Conservation (phyloP, 2,329 filamentous ascomycete species). For the Cladosporium sp. region DNA sequence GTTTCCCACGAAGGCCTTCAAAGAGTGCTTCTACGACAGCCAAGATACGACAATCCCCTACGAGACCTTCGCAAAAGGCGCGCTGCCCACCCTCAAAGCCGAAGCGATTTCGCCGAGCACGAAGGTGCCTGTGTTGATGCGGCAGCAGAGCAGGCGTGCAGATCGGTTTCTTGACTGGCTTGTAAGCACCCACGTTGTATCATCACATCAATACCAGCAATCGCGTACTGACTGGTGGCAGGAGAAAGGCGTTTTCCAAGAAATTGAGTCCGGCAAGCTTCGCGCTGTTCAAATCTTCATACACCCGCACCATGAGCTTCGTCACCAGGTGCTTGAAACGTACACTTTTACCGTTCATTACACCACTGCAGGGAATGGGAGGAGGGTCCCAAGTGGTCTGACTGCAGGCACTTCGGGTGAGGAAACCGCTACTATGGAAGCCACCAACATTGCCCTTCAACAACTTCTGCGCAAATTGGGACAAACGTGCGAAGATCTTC, state of each 20-base stretch:
- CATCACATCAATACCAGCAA: no score
- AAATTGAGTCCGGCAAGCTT: constrained; percentile 40
- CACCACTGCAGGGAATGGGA: constrained; percentile 8
- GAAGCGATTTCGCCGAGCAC: constrained; percentile 10
- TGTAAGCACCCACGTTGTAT: no score
- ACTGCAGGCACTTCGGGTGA: constrained; percentile 19
- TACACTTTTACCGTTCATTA: constrained; percentile 50
- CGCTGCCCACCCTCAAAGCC: constrained; percentile 12
- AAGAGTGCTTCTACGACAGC: constrained; percentile 25
- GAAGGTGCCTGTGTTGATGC: constrained; percentile 36
- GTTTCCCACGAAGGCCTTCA: constrained; percentile 32
- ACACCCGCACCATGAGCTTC: constrained; percentile 34
- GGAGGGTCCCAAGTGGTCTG: constrained; percentile 1
- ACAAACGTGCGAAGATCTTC: constrained; percentile 35
- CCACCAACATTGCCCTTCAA: constrained; percentile 40
- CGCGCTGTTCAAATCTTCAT: constrained; percentile 46
- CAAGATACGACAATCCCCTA: constrained; percentile 26
- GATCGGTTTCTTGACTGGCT: constrained; percentile 46
- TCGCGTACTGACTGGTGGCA: constrained; percentile 29
- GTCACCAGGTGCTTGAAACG: constrained; percentile 40
- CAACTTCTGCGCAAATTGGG: constrained; percentile 40
- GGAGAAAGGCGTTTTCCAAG: constrained; percentile 48
- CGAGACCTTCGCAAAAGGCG: constrained; percentile 28
- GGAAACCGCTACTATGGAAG: constrained; percentile 34
- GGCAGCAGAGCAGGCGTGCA: constrained; percentile 36